Evolutionary conservation across 2,329 filamentous ascomycete species (phyloP), one percentile per base, ranked within the genome.

Genomic region (Trichoderma harzianum): DNA sequence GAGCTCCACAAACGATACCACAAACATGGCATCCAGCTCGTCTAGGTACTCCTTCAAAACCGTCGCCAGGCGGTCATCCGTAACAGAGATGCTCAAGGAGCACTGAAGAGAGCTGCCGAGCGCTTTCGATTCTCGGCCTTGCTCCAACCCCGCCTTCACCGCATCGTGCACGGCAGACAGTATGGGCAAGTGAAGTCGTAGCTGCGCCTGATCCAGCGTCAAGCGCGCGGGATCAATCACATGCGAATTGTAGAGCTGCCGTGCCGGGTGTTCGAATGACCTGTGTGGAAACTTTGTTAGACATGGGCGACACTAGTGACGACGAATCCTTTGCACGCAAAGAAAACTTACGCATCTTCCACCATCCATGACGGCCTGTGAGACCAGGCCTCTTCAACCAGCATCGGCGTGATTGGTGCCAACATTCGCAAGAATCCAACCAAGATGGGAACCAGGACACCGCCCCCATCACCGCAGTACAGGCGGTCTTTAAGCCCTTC

Each of bases 401-500:
- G 86, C 51, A 95, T 80, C 1, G 95, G 95, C 11, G 91, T 92
- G 70, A 97, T 88, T 1, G 95, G 94, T 3, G 89, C 91, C 34
- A 98, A 85, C 87, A 97, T 93, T 69, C 91, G 88, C 73, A 95
- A 83, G 21, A 98, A 84, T 43, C 93, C 90, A 7, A 89, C 83
- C 73, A 95, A 90, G 69, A 98, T 88, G 32, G 88, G 85, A 75
- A 89, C 87, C 62, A 93, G 82, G 5, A 88, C 85, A 61, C 92
- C 91, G 16, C 88, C 86, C 16, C 88, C 88, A 73, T 91, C 88
- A 34, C 92, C 93, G 60, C 95, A 96, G 83, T 99, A 99, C 1
- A 98, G 85, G 3, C 93, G 87, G 78, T 99, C 96, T 81, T 99
- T 99, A 76, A 95, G 86, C 0, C 93, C 90, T 81, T 99, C 96